Evolutionary conservation across 78 protist species (phyloP).

Genomic region (Blattamonas nauphoetae): DNA sequence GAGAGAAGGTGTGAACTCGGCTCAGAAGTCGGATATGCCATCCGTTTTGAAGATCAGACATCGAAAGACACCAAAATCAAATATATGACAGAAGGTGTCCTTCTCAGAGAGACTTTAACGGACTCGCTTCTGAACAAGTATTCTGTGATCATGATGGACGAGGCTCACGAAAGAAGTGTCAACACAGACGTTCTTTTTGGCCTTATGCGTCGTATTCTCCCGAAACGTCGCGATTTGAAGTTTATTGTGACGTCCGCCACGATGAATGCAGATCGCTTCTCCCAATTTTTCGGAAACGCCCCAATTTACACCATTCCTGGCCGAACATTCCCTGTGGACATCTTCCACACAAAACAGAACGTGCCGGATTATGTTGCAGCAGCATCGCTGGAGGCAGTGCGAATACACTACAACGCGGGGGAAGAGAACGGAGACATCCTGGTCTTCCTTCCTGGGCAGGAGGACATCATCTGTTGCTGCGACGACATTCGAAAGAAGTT

Average conservation of each 20-base stretch:
- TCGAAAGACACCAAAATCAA: constrained; percentile 59
- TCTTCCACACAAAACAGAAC: constrained; percentile 48
- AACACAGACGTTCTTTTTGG: constrained; percentile 78
- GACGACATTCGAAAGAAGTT: constrained; percentile 48
- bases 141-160: constrained; percentile 83
- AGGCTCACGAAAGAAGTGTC: constrained; percentile 95
- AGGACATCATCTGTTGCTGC: constrained; percentile 85
- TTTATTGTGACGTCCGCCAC: constrained; percentile 98
- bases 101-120: constrained; percentile 67
- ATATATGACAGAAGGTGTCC: constrained; percentile 94
- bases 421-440: constrained; percentile 87
- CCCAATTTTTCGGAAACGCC: constrained; percentile 25
- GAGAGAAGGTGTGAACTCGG: constrained; percentile 68
- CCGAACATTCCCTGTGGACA: constrained; percentile 91
- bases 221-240: constrained; percentile 74
- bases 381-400: constrained; percentile 73
- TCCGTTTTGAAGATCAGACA: constrained; percentile 83
- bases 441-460: constrained; percentile 98
- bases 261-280: constrained; percentile 87
- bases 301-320: constrained; percentile 86
- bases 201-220: constrained; percentile 40
- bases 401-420: constrained; percentile 17
- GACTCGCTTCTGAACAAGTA: constrained; percentile 70
- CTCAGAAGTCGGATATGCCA: constrained; percentile 78
- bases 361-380: constrained; percentile 79